Evolutionary conservation across 306 rosid species (phyloP), one percentile per base, ranked within the genome.

Genomic region (Calophaca sinica): DNA sequence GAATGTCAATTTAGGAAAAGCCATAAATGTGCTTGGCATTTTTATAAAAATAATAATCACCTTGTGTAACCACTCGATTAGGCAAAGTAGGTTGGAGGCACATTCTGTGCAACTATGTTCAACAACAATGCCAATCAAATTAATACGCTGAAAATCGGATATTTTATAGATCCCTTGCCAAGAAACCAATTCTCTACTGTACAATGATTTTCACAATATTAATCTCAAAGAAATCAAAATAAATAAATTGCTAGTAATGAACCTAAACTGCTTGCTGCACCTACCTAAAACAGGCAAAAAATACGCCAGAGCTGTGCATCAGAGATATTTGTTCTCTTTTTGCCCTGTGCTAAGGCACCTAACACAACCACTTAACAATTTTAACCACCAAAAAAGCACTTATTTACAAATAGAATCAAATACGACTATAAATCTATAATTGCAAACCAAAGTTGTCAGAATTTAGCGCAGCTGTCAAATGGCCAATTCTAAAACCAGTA

Each of bases 391-490:
- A 64, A 26, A 39, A 75, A 35, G 4, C 5, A 70, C 51, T 63
- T 83, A 4, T 59, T 11, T 58, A 41, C 50, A 70, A n/a, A 3
- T 2, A 32, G 14, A 20, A 61, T 33, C 3, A 11, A 20, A 29
- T 39, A 39, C 4, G 7, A 39, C 44, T 4, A 59, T 7, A 6
- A 4, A 33, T n/a, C 65, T 71, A 45, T 67, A 26, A 75, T 72
- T 62, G 49, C 51, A 79, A 9, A 15, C 77, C 79, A 35, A 55
- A 42, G 36, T 13, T 45, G 32, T 76, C 59, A 1, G 73, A 73
- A 46, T 78, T 76, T n/a, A 94, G 54, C 0, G 68, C 90, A 13
- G 91, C 74, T 15, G 89, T 81, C 82, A 94, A 76, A 62, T 82
- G 69, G 3, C 97, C 83, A 33, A 88, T 77, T 85, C 81, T 87